Conservation (phyloP, 2,329 filamentous ascomycete species). For the Ilyonectria destructans region DNA sequence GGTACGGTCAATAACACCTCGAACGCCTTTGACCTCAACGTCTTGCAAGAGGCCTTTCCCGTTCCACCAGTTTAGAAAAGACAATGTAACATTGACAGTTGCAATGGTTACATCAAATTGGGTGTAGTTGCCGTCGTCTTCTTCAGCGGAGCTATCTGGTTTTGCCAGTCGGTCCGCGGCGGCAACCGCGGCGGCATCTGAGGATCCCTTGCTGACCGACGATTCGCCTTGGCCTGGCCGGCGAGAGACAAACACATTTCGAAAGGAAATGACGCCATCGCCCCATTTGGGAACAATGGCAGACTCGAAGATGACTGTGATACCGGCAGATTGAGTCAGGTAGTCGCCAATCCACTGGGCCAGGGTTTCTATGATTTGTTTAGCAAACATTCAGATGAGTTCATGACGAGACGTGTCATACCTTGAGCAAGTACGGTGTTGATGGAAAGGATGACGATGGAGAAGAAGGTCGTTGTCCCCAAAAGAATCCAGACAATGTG, state of each 20-base stretch:
- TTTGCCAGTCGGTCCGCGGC: slow-evolving; percentile 77
- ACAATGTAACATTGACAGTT: slow-evolving; percentile 95
- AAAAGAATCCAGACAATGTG: slow-evolving; percentile 97
- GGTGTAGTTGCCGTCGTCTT: slow-evolving; percentile 95
- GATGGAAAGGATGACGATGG: slow-evolving; percentile 88
- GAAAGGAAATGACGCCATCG: slow-evolving; percentile 95
- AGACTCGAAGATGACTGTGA: slow-evolving; percentile 96
- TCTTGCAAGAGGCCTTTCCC: slow-evolving; percentile 92
- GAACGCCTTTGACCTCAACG: slow-evolving; percentile 93
- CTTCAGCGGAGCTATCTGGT: slow-evolving; percentile 47
- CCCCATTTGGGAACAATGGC: slow-evolving; percentile 98
- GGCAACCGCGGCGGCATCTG: slow-evolving; percentile 87
- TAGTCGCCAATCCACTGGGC: slow-evolving; percentile 97
- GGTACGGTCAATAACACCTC: slow-evolving; percentile 93
- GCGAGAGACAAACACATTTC: slow-evolving; percentile 95
- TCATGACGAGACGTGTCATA: slow-evolving; percentile 56
- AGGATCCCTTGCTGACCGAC: slow-evolving; percentile 93
- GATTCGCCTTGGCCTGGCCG: slow-evolving; percentile 86
- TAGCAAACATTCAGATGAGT: not conserved
- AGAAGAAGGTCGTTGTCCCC: slow-evolving; percentile 98
- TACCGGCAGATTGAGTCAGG: slow-evolving; percentile 91
- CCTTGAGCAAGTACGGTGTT: slow-evolving; percentile 98
- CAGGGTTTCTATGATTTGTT: slow-evolving; percentile 79
- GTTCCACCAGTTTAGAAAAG: slow-evolving; percentile 99
- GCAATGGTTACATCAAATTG: slow-evolving; percentile 97